Percentiles rank a stretch among this genome's conserved stretches.
phyloP scores from a whole-genome alignment of 73 alveolate genomes.

The Paramecium biaurelia region DNA sequence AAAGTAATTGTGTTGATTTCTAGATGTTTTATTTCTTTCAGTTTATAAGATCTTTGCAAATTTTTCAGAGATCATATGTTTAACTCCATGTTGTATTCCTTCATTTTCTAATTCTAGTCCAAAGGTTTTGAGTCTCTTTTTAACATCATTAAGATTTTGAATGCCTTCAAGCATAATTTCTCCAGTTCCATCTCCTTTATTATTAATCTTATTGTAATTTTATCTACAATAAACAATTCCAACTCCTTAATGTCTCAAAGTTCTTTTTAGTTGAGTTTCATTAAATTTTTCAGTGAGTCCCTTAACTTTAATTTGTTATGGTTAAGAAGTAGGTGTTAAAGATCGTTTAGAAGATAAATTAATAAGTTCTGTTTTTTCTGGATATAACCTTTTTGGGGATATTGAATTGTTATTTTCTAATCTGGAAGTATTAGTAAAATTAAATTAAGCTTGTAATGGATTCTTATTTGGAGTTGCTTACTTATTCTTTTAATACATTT shows the following conservation, averaged over 20 bases:
- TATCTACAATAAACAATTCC: conserved; percentile 15
- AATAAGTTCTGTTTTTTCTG: not conserved
- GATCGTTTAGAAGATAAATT: not conserved
- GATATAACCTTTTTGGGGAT: conserved; percentile 1
- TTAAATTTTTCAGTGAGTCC: not conserved
- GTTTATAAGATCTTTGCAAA: conserved; percentile 21
- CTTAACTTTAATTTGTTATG: not conserved
- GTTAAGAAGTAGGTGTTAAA: not conserved
- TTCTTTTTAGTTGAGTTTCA: not conserved
- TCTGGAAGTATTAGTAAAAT: not conserved
- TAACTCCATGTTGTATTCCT: not conserved
- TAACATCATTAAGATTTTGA: not conserved
- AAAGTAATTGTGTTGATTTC: conserved; percentile 19
- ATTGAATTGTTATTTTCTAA: not conserved
- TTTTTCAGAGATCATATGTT: conserved; percentile 8
- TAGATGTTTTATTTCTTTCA: not conserved
- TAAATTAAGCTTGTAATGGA: not conserved
- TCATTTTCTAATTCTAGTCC: not conserved
- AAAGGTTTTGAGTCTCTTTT: not conserved
- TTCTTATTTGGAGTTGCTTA: not conserved
- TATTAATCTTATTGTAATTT: conserved; percentile 3
- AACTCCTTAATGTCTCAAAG: not conserved
- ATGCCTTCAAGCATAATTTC: not conserved
- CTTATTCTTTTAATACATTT: conserved; percentile 9
- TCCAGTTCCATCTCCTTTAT: conserved; percentile 11